These are phyloP conservation scores for Silene uniflora DNA, from an alignment of 148 eudicot species.

Conservation along the genomic window DNA sequence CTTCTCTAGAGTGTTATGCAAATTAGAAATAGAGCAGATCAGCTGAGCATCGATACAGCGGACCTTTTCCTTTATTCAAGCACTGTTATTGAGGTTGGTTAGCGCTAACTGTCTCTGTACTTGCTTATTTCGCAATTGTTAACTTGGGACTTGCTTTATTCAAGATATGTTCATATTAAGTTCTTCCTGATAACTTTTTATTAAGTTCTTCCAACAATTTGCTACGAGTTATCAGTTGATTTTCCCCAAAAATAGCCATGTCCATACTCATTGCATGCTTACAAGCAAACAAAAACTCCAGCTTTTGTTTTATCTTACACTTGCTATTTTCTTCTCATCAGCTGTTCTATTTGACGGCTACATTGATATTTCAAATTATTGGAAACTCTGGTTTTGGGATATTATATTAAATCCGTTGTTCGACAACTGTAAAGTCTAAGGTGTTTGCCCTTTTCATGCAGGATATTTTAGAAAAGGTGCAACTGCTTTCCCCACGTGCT, in stretches of 20 bases:
- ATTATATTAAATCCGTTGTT: background rate
- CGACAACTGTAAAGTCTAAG: conserved; percentile 8
- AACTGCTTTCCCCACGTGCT: conserved; percentile 62
- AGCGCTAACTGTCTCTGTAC: background rate
- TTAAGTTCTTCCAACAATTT: background rate
- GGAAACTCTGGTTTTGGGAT: background rate
- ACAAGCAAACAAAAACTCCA: background rate
- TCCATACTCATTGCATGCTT: background rate
- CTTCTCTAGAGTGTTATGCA: conserved; percentile 84
- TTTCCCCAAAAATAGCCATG: background rate
- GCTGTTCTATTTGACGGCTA: background rate
- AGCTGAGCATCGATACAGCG: conserved; percentile 63
- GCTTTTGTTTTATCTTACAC: background rate
- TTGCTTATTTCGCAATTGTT: no score
- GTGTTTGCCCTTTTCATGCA: conserved; percentile 23
- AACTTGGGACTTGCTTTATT: no score
- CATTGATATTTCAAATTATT: background rate
- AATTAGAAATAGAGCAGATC: conserved; percentile 89
- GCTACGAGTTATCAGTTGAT: background rate
- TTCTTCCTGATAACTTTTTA: no score
- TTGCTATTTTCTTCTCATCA: background rate
- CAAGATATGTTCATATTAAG: no score
- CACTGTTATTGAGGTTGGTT: conserved; percentile 77
- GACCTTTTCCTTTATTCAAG: conserved; percentile 77
- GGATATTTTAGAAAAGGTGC: conserved; percentile 78